Evolutionary conservation across 2,329 filamentous ascomycete species (phyloP).

Genomic region (Alternaria gansuensis): DNA sequence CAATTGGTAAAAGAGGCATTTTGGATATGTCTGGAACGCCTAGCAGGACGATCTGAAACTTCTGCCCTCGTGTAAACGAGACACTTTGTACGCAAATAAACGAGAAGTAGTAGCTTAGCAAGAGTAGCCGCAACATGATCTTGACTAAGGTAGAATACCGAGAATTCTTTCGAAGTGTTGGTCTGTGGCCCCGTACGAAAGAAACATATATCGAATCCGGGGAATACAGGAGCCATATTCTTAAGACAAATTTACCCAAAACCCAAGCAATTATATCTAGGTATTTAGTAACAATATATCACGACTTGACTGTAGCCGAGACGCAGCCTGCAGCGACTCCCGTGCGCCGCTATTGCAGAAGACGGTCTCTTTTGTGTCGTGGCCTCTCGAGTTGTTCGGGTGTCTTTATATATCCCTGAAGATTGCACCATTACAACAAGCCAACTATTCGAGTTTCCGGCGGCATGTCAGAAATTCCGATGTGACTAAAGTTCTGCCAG

Average conservation of each 20-base stretch:
- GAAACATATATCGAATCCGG: background rate
- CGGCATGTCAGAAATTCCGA: constrained; percentile 2
- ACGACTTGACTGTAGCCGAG: background rate
- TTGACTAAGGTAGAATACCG: background rate
- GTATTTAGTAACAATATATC: background rate
- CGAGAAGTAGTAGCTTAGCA: background rate
- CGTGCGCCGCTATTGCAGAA: background rate
- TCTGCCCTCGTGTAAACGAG: constrained; percentile 36
- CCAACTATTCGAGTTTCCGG: background rate
- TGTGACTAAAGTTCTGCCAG: background rate
- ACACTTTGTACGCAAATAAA: constrained; percentile 18
- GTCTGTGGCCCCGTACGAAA: background rate
- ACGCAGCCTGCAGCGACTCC: background rate
- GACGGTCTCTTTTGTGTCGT: constrained; percentile 19
- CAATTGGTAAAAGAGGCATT: constrained; percentile 37
- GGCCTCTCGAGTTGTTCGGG: constrained; percentile 21
- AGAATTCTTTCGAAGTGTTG: background rate
- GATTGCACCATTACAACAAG: constrained; percentile 24
- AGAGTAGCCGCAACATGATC: constrained; percentile 21
- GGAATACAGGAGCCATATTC: background rate
- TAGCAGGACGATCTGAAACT: constrained; percentile 41
- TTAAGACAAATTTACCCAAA: background rate
- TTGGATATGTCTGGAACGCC: constrained; percentile 41
- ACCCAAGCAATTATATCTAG: background rate
- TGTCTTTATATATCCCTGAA: constrained; percentile 33